Evolutionary conservation across 148 eudicot species (phyloP), one percentile per base, ranked within the genome.

Genomic region (Agrostemma githago): DNA sequence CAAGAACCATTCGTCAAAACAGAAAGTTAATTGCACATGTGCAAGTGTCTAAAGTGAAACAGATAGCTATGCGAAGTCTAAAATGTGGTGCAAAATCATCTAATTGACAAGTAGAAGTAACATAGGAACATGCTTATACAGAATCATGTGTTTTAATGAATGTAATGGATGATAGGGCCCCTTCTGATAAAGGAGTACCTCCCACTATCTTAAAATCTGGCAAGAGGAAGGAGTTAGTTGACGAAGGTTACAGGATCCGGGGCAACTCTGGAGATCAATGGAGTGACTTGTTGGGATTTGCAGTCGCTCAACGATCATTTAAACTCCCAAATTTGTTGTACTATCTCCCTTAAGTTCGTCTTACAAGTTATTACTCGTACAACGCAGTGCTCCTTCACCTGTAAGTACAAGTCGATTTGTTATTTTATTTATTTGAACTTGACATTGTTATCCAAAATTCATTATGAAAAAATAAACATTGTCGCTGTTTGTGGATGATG

Each of bases 211-310:
- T 81, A 84, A 94, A 94, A 78, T 91, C 97, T 0, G 87, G 87
- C 81, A 91, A 82, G 87, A 87, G 97, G 77, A 81, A 74, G 85
- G 87, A 84, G 77, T 56, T 94, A 41, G 86, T 72, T 72, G 86
- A 82, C 6, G 89, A 81, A 80, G 96, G 97, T 42, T 91, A 87
- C 76, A 79, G 72, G 26, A 88, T 91, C 61, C 86, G 80, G 48
- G 97, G 93, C n/a, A 88, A 81, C 86, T 89, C 92, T 3, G 98
- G 97, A 38, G 96, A 94, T 85, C 97, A 94, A 62, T 94, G 97
- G 97, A 94, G 97, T 62, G 98, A 94, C 77, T 83, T 89, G 85
- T 71, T 73, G 19, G 97, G 98, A 17, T 88, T 76, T 72, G 92
- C 97, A 56, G 79, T 77, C 2, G 96, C 90, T 4, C 57, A 34